Evolutionary conservation across 257 asterid species (phyloP).

Genomic region (Lycium ferocissimum): DNA sequence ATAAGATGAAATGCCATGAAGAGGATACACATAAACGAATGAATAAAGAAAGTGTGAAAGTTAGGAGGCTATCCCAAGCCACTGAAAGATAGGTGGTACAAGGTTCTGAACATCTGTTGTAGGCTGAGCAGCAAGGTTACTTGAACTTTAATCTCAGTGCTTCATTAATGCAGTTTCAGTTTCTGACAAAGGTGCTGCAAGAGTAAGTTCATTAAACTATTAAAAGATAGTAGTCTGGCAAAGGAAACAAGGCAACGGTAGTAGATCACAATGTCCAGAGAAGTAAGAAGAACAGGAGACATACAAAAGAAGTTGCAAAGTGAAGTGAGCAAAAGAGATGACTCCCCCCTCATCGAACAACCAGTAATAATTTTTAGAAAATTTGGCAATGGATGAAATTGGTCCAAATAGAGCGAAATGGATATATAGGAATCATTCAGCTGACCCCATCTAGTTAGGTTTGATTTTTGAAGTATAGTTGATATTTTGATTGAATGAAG

Average conservation of each 20-base stretch:
- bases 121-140: constrained; percentile 31
- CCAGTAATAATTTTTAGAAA: not conserved
- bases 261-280: not conserved
- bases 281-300: constrained; percentile 1
- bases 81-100: constrained; percentile 2
- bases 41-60: not conserved
- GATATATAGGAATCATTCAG: constrained; percentile 13
- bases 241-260: not conserved
- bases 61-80: constrained; percentile 20
- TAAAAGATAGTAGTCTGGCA: constrained; percentile 5
- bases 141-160: constrained; percentile 51
- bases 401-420: not conserved
- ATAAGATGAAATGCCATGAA: not conserved
- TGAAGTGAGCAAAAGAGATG: not conserved
- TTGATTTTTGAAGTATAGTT: not conserved
- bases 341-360: not conserved
- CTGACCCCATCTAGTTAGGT: not conserved
- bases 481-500: not conserved
- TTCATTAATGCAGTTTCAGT: constrained; percentile 96
- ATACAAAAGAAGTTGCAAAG: not conserved
- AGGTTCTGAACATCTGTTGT: constrained; percentile 18
- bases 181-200: constrained; percentile 98
- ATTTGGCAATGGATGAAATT: not conserved
- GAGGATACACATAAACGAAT: constrained; percentile 9
- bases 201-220: constrained; percentile 17